Evolutionary conservation across 78 protist genomes (phyloP), one percentile per base, ranked within the genome.

Genomic region (Isochrysis galbana): DNA sequence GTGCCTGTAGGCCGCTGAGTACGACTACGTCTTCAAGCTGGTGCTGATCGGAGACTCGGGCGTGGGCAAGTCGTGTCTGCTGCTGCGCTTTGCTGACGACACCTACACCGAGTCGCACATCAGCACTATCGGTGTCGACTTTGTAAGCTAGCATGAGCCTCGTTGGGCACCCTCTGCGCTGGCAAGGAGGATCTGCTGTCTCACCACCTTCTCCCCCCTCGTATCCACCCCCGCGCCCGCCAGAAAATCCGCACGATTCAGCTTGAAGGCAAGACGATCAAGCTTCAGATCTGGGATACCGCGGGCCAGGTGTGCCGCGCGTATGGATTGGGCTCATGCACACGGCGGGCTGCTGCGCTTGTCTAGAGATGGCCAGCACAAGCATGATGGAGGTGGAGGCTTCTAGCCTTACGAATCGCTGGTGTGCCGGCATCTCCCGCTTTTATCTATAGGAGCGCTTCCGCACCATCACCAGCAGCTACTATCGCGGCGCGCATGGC

Each of bases 401-500:
- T n/a, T n/a, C n/a, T n/a, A n/a, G n/a, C n/a, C n/a, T n/a, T n/a
- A n/a, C n/a, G n/a, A n/a, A n/a, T n/a, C n/a, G n/a, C n/a, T n/a
- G n/a, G n/a, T n/a, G n/a, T n/a, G n/a, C n/a, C n/a, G n/a, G n/a
- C n/a, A n/a, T n/a, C n/a, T n/a, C n/a, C n/a, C n/a, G n/a, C n/a
- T n/a, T n/a, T n/a, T n/a, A n/a, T n/a, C n/a, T n/a, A 17, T 98
- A 98, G 95, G 98, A 98, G 96, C 97, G 99, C 39, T 98, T 98
- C 97, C 96, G 98, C 69, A 98, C 99, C 10, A 98, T 98, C 95
- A 98, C 98, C 25, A 83, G 96, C 87, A 69, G 94, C 89, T 98
- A 98, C 95, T 98, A 98, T 94, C 92, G 99, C 22, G 99, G 99
- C n/a, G 99, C 98, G 32, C 99, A 97, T 93, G 99, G 99, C 61